These are phyloP conservation scores for Elaeis oleifera DNA, from an alignment of 202 grass and related monocot genomes.

Conservation along the genomic window DNA sequence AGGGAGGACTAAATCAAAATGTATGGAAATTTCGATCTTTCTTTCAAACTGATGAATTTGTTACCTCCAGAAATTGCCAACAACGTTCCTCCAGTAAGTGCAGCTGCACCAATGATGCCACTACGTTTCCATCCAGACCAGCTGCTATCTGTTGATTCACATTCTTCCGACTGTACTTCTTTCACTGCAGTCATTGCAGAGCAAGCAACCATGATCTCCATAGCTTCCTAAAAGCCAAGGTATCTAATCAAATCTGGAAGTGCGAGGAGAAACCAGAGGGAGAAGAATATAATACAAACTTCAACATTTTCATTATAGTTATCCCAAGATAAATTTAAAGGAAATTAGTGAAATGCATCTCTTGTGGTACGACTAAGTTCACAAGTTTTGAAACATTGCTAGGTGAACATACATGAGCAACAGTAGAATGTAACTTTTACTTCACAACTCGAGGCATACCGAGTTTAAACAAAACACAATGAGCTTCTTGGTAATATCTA, in stretches of 20 bases:
- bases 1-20: neutral
- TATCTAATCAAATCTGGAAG: neutral
- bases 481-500: too few relatives aligned
- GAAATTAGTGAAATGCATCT: too few relatives aligned
- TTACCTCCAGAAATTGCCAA: slow-evolving; percentile 15
- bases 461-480: too few relatives aligned
- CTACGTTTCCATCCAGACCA: slow-evolving; percentile 20
- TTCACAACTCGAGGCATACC: too few relatives aligned
- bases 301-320: too few relatives aligned
- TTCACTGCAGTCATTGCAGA: slow-evolving; percentile 16
- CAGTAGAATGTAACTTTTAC: too few relatives aligned
- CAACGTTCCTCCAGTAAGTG: slow-evolving; percentile 9
- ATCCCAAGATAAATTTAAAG: too few relatives aligned
- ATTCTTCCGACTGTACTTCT: slow-evolving; percentile 2
- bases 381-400: too few relatives aligned
- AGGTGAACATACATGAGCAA: too few relatives aligned
- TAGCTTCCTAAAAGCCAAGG: slow-evolving; percentile 2
- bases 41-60: neutral
- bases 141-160: slow-evolving; percentile 3
- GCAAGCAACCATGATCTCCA: slow-evolving; percentile 21
- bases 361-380: too few relatives aligned
- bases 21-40: too few relatives aligned
- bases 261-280: neutral
- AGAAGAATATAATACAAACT: neutral
- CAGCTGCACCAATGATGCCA: slow-evolving; percentile 15